Evolutionary conservation across 371 early-diverging fungal species (phyloP).

Genomic region (Rhizopus sp.): DNA sequence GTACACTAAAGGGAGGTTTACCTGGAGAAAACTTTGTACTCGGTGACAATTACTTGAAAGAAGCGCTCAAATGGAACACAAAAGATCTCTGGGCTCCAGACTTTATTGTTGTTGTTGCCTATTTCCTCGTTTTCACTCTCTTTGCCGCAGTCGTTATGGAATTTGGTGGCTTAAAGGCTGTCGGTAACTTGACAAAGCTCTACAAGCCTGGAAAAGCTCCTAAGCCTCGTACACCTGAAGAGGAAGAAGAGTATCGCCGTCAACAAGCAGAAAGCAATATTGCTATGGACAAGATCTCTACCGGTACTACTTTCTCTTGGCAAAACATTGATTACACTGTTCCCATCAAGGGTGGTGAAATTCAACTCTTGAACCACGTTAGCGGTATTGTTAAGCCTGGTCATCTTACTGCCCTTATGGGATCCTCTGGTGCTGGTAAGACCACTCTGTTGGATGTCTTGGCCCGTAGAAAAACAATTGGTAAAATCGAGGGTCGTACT

Average conservation of each 20-base stretch:
- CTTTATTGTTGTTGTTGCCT: slow-evolving; percentile 59
- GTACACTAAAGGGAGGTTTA: slow-evolving; percentile 51
- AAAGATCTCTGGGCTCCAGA: slow-evolving; percentile 56
- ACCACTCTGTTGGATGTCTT: slow-evolving; percentile 86
- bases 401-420: slow-evolving; percentile 82
- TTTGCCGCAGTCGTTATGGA: slow-evolving; percentile 59
- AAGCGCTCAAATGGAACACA: slow-evolving; percentile 38
- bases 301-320: slow-evolving; percentile 63
- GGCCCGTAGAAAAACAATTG: slow-evolving; percentile 79
- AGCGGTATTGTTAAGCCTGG: slow-evolving; percentile 60
- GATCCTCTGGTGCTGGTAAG: slow-evolving; percentile 89
- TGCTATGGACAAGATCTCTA: slow-evolving; percentile 38
- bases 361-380: slow-evolving; percentile 56
- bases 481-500: slow-evolving; percentile 73
- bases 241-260: slow-evolving; percentile 16
- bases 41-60: slow-evolving; percentile 55
- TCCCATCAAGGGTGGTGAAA: slow-evolving; percentile 57
- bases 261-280: no score
- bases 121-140: slow-evolving; percentile 56
- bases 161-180: slow-evolving; percentile 51
- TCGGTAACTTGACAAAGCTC: slow-evolving; percentile 58
- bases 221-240: slow-evolving; percentile 22
- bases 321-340: slow-evolving; percentile 60
- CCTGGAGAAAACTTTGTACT: slow-evolving; percentile 47
- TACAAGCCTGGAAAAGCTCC: slow-evolving; percentile 51